Base-by-base conservation (phyloP, 2,329 filamentous ascomycete species). In the Passalora sequoiae region DNA sequence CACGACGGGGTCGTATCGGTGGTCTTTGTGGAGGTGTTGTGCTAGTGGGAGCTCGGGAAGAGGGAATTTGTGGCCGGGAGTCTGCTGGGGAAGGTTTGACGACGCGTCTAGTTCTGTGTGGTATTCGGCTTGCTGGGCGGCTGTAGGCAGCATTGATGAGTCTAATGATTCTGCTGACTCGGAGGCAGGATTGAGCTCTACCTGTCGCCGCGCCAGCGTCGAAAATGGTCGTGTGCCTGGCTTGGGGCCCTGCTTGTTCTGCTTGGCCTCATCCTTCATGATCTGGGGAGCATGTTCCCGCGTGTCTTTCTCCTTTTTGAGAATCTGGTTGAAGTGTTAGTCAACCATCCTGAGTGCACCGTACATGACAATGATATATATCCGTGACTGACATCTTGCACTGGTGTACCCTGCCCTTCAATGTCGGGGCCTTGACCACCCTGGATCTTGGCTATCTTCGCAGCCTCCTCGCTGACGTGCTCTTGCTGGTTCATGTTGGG, bases 1-100 rank as follows among this genome's bases (percentile, higher is more conserved):
- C 36, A 97, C 73, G 6, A 96, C 75, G 1, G 86, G 80, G 62
- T 96, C 85, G 63, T 97, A 94, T 59, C 92, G 80, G 62, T 86
- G 74, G 66, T 89, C 85, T 57, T 91, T 69, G 67, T 86, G 75
- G 44, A 74, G 67, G 20, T 74, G 70, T 44, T 76, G 74, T 7
- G 83, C 77, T 40, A 89, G 71, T 5, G 84, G 80, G 43, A 82
- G 69, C 25, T 73, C 70, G 1, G 89, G 89, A 50, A 87, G 69
- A 3, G 78, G 80, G 60, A 88, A 96, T 62, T 91, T 94, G 63
- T 86, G 74, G n/a, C 86, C 85, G 10, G 72, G 38, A n/a, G 38
- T 82, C 73, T 47, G 56, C 62, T 53, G 39, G 21, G 27, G 36
- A 13, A 47, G 17, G 38, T 44, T 44, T 12, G 44, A 44, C 13